A percentile compares a stretch with the other conserved stretches of the same genome.
phyloP scores from a whole-genome alignment of 768 basidiomycete genomes.

The Pleurotus cornucopiae region DNA sequence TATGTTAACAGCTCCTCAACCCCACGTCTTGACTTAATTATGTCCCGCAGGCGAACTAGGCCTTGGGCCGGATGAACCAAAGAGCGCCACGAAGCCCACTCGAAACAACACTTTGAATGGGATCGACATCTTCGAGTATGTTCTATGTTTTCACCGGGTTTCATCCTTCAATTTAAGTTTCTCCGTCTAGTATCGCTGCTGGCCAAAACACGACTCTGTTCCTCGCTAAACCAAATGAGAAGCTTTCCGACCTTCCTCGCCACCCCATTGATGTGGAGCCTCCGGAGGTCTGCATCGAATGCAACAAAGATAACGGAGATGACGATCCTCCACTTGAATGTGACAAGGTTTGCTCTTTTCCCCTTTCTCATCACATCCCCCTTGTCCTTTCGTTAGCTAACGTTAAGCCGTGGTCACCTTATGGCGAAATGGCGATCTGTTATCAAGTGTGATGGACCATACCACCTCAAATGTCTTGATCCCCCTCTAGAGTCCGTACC shows the following conservation, averaged over 20 bases:
- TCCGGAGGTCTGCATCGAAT: constrained; percentile 67
- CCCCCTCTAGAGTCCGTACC: constrained; percentile 78
- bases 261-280: constrained; percentile 73
- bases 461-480: constrained; percentile 76
- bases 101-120: constrained; percentile 66
- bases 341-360: constrained; percentile 62
- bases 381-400: background rate
- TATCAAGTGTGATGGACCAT: constrained; percentile 81
- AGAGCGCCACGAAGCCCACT: constrained; percentile 83
- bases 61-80: constrained; percentile 73
- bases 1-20: constrained; percentile 18
- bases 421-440: background rate
- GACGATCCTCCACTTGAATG: constrained; percentile 80
- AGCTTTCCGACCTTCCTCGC: constrained; percentile 72
- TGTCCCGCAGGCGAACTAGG: constrained; percentile 65
- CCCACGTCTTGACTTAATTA: background rate
- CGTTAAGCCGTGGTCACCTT: too few species aligned
- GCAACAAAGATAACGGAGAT: constrained; percentile 65
- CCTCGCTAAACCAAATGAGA: constrained; percentile 71
- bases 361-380: background rate
- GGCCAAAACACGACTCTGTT: constrained; percentile 86
- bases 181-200: constrained; percentile 60
- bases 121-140: constrained; percentile 75
- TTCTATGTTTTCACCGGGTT: constrained; percentile 6
- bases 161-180: background rate